phyloP scores from a whole-genome alignment of 2,329 filamentous ascomycete species.

The Pezicula neosporulosa region DNA sequence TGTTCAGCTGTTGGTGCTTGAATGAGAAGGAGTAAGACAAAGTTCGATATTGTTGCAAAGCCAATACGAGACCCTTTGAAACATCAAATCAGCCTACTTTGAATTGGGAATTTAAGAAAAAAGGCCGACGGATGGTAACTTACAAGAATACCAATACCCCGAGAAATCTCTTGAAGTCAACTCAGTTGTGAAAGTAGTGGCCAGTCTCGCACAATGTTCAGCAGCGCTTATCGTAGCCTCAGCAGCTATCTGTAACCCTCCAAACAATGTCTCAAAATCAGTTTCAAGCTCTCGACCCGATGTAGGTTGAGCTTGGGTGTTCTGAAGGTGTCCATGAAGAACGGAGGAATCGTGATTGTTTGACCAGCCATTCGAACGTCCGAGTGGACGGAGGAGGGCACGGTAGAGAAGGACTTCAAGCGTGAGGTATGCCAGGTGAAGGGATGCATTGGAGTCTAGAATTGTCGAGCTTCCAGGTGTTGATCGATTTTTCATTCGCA shows the following conservation, averaged over 20 bases:
- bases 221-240: slow-evolving; percentile 26
- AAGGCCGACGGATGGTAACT: slow-evolving; percentile 1
- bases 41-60: slow-evolving; percentile 32
- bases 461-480: not conserved
- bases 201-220: slow-evolving; percentile 28
- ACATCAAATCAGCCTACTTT: not conserved
- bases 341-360: slow-evolving; percentile 2
- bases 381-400: slow-evolving; percentile 29
- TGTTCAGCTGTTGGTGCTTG: slow-evolving; percentile 27
- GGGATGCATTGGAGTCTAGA: slow-evolving; percentile 19
- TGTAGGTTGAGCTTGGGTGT: slow-evolving; percentile 18
- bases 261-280: slow-evolving; percentile 7
- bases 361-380: not conserved
- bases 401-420: slow-evolving; percentile 32
- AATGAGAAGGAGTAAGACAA: slow-evolving; percentile 28
- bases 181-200: slow-evolving; percentile 25
- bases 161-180: slow-evolving; percentile 14
- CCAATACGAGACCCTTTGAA: slow-evolving; percentile 28
- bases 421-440: slow-evolving; percentile 33
- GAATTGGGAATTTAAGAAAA: not conserved
- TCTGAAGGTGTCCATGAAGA: slow-evolving; percentile 23
- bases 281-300: not conserved
- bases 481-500: slow-evolving; percentile 26
- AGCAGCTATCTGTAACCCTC: slow-evolving; percentile 19
- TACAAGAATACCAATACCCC: slow-evolving; percentile 31